A percentile compares a stretch with the other conserved stretches of the same genome.
Conservation (phyloP, 2,329 filamentous ascomycete species). For the Trichoderma sp. region DNA sequence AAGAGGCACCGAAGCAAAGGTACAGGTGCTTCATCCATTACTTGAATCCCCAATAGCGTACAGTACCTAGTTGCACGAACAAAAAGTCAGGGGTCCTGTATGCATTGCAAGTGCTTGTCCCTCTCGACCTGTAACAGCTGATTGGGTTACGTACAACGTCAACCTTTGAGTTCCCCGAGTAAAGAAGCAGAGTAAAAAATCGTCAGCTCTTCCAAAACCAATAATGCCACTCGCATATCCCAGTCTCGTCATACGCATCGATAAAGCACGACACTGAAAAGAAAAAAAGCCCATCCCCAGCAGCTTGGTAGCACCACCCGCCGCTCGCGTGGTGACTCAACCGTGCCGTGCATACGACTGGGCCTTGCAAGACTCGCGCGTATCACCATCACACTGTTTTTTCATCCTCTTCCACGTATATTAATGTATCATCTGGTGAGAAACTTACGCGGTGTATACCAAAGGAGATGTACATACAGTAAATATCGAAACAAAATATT, state of each 20-base stretch:
- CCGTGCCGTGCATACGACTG: not conserved
- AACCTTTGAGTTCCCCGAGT: not conserved
- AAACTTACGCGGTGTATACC: not conserved
- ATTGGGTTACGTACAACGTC: conserved; percentile 16
- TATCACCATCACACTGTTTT: conserved; percentile 9
- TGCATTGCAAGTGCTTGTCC: not conserved
- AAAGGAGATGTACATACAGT: not conserved
- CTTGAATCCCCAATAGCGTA: not conserved
- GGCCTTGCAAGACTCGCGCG: conserved; percentile 8
- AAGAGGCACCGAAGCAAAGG: not conserved
- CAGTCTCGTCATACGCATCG: not conserved
- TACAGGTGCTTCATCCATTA: not conserved
- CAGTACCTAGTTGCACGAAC: not conserved
- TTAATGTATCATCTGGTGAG: not conserved
- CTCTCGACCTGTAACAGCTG: not conserved
- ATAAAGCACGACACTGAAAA: not conserved
- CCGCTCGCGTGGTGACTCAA: conserved; percentile 14
- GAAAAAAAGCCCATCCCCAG: not conserved
- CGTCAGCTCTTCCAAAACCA: not conserved
- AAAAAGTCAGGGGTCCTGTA: not conserved
- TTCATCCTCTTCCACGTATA: not conserved
- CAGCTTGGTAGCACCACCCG: conserved; percentile 22
- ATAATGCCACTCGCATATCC: not conserved
- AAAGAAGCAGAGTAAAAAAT: not conserved
- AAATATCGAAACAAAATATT: not conserved